Conservation (phyloP, 345 rosid species). For the Firmiana major region DNA sequence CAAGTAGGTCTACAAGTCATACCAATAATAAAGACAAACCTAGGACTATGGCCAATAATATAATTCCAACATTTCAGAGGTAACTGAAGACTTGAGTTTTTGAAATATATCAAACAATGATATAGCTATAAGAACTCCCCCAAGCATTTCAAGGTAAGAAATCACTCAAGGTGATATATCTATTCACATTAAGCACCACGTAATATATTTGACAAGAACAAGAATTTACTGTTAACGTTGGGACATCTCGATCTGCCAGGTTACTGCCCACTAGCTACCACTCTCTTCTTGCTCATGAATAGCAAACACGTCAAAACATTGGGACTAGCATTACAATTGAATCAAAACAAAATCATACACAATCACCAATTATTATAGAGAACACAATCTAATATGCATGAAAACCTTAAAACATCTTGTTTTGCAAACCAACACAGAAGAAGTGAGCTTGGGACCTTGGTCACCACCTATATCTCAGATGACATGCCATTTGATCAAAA, state of each 20-base stretch:
- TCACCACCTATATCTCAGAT: not conserved
- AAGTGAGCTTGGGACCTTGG: not conserved
- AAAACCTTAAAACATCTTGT: not conserved
- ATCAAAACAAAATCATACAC: not conserved
- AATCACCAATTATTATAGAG: not conserved
- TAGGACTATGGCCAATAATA: not conserved
- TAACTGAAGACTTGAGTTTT: not conserved
- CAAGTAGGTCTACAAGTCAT: not conserved
- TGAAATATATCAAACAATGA: not conserved
- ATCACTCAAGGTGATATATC: not conserved
- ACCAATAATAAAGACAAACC: not conserved
- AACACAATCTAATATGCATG: not conserved
- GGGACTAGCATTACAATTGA: not conserved
- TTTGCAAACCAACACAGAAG: not conserved
- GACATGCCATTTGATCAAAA: not conserved
- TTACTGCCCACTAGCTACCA: not conserved
- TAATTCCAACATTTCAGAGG: not conserved
- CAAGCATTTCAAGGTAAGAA: not conserved
- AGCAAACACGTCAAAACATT: not conserved
- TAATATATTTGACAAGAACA: not conserved
- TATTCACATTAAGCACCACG: not conserved
- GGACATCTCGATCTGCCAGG: not conserved
- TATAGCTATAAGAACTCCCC: not conserved
- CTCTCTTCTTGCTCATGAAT: not conserved
- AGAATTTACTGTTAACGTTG: not conserved